Conservation (phyloP, 225 moss, liverwort and hornwort species). For the Takakia lepidozioides region DNA sequence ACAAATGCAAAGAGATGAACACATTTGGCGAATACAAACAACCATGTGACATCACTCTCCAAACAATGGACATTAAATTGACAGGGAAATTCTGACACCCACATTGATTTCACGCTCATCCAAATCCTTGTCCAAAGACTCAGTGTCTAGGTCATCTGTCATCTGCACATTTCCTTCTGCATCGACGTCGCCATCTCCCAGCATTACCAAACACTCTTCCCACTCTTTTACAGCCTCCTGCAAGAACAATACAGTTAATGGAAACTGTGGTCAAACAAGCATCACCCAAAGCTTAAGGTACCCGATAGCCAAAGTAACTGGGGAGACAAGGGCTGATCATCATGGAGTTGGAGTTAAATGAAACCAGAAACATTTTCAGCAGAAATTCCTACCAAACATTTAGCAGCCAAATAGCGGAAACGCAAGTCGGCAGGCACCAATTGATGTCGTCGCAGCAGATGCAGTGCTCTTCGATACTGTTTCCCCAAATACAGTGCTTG, state of each 20-base stretch:
- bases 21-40: background rate
- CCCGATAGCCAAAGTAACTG: no score
- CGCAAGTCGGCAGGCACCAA: slow-evolving; percentile 84
- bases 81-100: slow-evolving; percentile 9
- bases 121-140: slow-evolving; percentile 66
- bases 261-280: no score
- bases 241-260: no score
- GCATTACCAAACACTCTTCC: slow-evolving; percentile 94
- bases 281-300: no score
- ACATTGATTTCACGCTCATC: slow-evolving; percentile 89
- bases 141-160: slow-evolving; percentile 69
- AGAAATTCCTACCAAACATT: slow-evolving; percentile 61
- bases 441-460: slow-evolving; percentile 73
- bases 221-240: slow-evolving; percentile 94
- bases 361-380: no score
- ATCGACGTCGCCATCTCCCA: slow-evolving; percentile 94
- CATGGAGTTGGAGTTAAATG: no score
- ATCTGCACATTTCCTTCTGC: slow-evolving; percentile 87
- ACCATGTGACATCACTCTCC: background rate
- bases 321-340: no score
- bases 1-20: background rate
- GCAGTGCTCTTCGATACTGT: slow-evolving; percentile 83
- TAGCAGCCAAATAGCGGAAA: slow-evolving; percentile 89
- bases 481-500: slow-evolving; percentile 91
- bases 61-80: background rate